Evolutionary conservation across 257 asterid species (phyloP), one percentile per base, ranked within the genome.

Genomic region (Scutellaria galericulata): DNA sequence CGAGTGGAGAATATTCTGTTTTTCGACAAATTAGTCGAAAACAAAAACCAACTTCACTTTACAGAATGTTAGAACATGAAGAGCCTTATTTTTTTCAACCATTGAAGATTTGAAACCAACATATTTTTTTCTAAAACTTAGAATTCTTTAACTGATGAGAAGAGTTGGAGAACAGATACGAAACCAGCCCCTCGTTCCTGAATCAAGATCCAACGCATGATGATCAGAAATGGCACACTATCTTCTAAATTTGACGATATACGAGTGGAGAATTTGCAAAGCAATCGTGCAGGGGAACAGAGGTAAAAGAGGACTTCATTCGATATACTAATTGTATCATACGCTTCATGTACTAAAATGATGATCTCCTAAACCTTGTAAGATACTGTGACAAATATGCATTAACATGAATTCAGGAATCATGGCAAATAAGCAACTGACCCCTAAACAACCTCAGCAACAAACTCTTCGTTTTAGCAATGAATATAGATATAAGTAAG

Each of bases 371-470:
- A 7, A 42, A 7, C 2, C 37, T 15, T 18, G 7, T 13, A 7
- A 52, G 22, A 37, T 6, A 39, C 14, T 4, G 44, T 71, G 37
- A 50, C 40, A 72, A 48, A 45, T 40, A 62, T 11, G 35, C 50
- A 37, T 51, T 44, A 24, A 72, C 55, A 72, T 48, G 54, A 62
- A 62, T 72, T 31, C 39, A 14, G n/a, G 46, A 41, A 39, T 7
- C 14, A 24, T 55, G 39, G 39, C 10, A 20, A 27, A 46, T 39
- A 39, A 44, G 55, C 46, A 11, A 41, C 54, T 15, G 59, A 41
- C 27, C 54, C 39, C 12, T 52, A 14, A 7, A 50, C 8, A 44
- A 31, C 41, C 42, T 47, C 68, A 46, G 24, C 24, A 12, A 40
- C 52, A 41, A 59, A 3, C 13, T 27, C 58, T 39, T 46, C 53